Base-by-base conservation (phyloP, 78 protist genomes). In the Creolimax fragrantissima region DNA sequence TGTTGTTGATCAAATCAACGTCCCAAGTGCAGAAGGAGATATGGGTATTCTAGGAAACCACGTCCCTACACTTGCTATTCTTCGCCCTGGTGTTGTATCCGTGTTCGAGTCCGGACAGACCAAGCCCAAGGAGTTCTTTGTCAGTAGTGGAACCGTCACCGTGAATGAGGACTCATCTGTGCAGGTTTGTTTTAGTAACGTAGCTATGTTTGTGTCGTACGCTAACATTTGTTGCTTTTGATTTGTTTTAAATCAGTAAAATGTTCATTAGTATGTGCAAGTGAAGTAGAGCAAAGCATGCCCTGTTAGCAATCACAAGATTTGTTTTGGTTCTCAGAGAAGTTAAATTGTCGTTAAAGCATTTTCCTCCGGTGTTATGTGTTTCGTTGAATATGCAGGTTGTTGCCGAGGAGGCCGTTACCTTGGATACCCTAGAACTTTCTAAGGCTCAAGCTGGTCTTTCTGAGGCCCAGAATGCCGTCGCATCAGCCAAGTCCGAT, bases 401-500 rank as follows among this genome's bases (percentile, higher is more conserved):
- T 41, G n/a, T 84, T 4, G 95, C 92, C 3, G 95, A 90, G 91
- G 95, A 90, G 92, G 91, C 91, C 39, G 92, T 41, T 45, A 45
- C 42, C 17, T 84, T 86, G 3, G 93, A 74, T 4, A 42, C 89
- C 17, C 67, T 93, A 17, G 95, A 93, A 35, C 45, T 66, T 39
- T 3, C 88, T 2, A 83, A 66, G 74, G 47, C n/a, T 43, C 3
- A 3, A 4, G 66, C 5, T 5, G 90, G 35, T 5, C 45, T 84
- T 7, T 11, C 42, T 7, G 44, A 35, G 90, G 90, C 43, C 86
- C 45, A 3, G 85, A 89, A 58, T 17, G 74, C 11, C 39, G 74
- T 58, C 11, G 39, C 24, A 58, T 32, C 39, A 32, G 74, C 74
- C 74, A 58, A 58, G 74, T 58, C 74, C 74, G 74, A 58, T 58